A percentile compares a stretch with the other conserved stretches of the same genome.
Evolutionary conservation across 805 yeast species (phyloP).

Genomic region (Tetrapisispora pingtungensis): DNA sequence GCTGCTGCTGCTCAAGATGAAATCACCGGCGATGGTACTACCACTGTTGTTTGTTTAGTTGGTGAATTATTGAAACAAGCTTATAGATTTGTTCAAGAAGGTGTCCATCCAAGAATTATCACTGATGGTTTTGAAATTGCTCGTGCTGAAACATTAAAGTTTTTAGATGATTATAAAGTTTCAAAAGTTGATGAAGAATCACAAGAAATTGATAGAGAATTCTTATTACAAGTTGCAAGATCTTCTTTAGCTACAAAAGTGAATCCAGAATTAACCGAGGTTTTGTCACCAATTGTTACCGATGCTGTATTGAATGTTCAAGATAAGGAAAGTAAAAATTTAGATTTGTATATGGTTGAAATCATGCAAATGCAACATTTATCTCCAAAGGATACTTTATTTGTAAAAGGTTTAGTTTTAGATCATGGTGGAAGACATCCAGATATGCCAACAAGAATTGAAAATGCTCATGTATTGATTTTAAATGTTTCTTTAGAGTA

Average conservation of each 20-base stretch:
- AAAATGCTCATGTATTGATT: conserved; percentile 76
- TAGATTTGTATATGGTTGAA: conserved; percentile 95
- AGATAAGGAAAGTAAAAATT: conserved; percentile 34
- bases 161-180: conserved; percentile 55
- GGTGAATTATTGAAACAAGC: conserved; percentile 95
- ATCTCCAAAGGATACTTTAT: conserved; percentile 69
- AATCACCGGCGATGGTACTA: conserved; percentile 98
- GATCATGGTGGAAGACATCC: conserved; percentile 99
- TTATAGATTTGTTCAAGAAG: conserved; percentile 82
- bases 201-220: conserved; percentile 65
- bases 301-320: conserved; percentile 86
- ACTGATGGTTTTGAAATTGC: conserved; percentile 94
- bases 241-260: conserved; percentile 85
- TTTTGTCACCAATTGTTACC: conserved; percentile 86
- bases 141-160: conserved; percentile 61
- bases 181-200: conserved; percentile 29
- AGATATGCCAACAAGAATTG: conserved; percentile 88
- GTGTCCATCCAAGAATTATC: conserved; percentile 89
- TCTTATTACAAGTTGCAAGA: conserved; percentile 83
- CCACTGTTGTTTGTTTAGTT: conserved; percentile 86
- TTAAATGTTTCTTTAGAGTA: conserved; percentile 92
- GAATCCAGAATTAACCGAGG: conserved; percentile 60
- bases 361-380: conserved; percentile 97
- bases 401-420: conserved; percentile 80
- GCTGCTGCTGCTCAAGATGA: conserved; percentile 99